Evolutionary conservation across 83 land plant species (phyloP).

Genomic region (Picea mariana): DNA sequence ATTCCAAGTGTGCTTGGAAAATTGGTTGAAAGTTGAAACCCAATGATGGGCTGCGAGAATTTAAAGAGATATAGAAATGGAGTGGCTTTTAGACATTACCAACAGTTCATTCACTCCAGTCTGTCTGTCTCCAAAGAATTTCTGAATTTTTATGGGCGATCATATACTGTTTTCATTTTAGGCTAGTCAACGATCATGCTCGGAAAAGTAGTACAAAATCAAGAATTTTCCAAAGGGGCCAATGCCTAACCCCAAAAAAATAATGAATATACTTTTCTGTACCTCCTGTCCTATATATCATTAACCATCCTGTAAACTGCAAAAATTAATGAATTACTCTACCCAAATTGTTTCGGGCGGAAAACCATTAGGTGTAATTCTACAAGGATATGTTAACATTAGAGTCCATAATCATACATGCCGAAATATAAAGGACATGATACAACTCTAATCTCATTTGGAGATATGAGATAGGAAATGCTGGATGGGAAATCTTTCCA

Average conservation of each 20-base stretch:
- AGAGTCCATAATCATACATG: constrained; percentile 14
- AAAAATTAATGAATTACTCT: constrained; percentile 13
- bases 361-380: constrained; percentile 17
- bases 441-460: constrained; percentile 2
- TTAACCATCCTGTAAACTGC: constrained; percentile 10
- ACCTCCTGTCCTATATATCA: constrained; percentile 9
- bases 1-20: constrained; percentile 8
- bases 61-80: constrained; percentile 5
- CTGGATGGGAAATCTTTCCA: constrained; percentile 13
- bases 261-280: neutral
- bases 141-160: neutral
- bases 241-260: constrained; percentile 10
- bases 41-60: neutral
- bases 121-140: constrained; percentile 12
- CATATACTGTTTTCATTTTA: constrained; percentile 1
- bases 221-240: neutral
- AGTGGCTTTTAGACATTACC: constrained; percentile 14
- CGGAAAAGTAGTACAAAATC: constrained; percentile 9
- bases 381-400: constrained; percentile 13
- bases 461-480: constrained; percentile 14
- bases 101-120: constrained; percentile 3
- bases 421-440: constrained; percentile 13
- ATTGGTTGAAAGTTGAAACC: constrained; percentile 14
- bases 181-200: constrained; percentile 2
- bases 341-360: constrained; percentile 11